Evolutionary conservation across 75 land plant genomes (phyloP), one percentile per base, ranked within the genome.

Genomic region (Pinus albicaulis): DNA sequence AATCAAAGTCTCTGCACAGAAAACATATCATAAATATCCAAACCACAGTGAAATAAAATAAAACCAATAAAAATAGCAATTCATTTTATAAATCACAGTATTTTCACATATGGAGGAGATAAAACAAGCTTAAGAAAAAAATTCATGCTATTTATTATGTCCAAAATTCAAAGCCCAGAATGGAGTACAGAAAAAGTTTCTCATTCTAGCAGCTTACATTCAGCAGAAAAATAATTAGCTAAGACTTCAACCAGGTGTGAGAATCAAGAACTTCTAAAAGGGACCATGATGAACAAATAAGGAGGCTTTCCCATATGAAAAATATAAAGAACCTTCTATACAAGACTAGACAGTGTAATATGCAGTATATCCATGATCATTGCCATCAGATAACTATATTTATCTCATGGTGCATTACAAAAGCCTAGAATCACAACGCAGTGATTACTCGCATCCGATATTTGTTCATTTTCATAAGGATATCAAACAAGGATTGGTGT

Each of bases 1-100:
- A 79, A 86, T 97, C 99, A 82, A 97, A 94, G 68, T 97, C 99
- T 77, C 99, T 97, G 89, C 4, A 22, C 14, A 56, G 25, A 53
- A 82, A 59, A 14, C 63, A 62, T 20, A 74, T 31, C 63, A 83
- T 20, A 44, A 36, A 55, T 71, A 70, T 53, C 7, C 53, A 53
- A 19, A 23, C 23, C 15, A 76, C n/a, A 41, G 10, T 44, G 11
- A 76, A 61, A 64, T 74, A 53, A 76, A 76, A 73, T 73, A 56
- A 13, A 26, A 73, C 14, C 48, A 68, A n/a, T 20, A 68, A 41
- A 22, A 64, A 64, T 31, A 36, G 7, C 68, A 60, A 17, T 64
- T 64, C 68, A 64, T 34, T 34, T 22, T 59, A 59, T 7, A 59
- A 59, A 22, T 19, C n/a, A 17, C 53, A 48, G n/a, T 22, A 19